phyloP scores from a whole-genome alignment of 345 rosid genomes.

The Lepidium aucheri region DNA sequence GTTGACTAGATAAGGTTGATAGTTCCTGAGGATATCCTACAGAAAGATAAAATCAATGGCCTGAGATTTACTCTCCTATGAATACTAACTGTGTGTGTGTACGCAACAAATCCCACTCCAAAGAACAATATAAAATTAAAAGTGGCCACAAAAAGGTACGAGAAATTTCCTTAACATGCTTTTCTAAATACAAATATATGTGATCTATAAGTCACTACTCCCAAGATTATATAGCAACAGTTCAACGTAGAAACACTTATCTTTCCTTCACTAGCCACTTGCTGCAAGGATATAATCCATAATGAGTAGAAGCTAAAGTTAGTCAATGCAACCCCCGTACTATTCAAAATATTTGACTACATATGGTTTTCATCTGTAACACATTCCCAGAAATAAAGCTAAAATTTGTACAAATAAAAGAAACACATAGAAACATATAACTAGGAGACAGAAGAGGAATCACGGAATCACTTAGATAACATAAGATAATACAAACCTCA shows the following conservation, averaged over 20 bases:
- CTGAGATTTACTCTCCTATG: background rate
- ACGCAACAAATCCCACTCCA: background rate
- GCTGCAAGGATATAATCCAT: background rate
- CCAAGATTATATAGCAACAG: background rate
- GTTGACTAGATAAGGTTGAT: background rate
- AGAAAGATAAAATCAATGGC: background rate
- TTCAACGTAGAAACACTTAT: background rate
- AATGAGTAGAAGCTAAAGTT: background rate
- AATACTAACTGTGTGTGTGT: background rate
- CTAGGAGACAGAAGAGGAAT: background rate
- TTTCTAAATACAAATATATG: background rate
- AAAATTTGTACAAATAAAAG: background rate
- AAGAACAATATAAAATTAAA: background rate
- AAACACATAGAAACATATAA: background rate
- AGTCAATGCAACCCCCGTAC: background rate
- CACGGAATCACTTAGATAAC: background rate
- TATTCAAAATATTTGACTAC: background rate
- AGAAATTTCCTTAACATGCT: background rate
- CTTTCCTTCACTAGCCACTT: background rate
- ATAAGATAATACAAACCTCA: slow-evolving; percentile 40
- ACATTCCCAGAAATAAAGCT: background rate
- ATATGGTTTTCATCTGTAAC: background rate
- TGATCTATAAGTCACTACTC: background rate
- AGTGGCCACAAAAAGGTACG: background rate
- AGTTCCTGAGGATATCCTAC: background rate